Conservation (phyloP, 1,284 basidiomycete genomes). For the Cryptococcus maquisensis region DNA sequence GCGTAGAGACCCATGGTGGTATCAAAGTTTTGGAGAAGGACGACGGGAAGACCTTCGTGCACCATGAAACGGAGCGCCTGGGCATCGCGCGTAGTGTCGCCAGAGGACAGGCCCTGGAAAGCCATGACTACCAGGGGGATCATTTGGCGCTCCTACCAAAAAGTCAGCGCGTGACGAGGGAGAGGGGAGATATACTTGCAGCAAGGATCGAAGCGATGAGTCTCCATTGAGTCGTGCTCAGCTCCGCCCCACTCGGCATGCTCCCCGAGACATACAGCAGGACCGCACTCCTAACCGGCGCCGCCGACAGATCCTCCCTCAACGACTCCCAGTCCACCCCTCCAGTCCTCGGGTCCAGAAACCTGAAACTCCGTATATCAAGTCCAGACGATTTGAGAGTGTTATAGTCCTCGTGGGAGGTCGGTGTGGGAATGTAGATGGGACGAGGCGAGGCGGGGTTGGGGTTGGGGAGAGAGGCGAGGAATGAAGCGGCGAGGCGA, state of each 20-base stretch:
- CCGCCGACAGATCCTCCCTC: slow-evolving; percentile 54
- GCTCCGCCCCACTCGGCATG: slow-evolving; percentile 94
- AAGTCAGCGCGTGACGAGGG: not conserved
- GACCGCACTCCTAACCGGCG: slow-evolving; percentile 69
- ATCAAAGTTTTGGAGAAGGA: slow-evolving; percentile 46
- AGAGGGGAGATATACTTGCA: slow-evolving; percentile 25
- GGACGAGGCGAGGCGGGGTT: slow-evolving; percentile 5
- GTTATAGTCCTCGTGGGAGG: slow-evolving; percentile 36
- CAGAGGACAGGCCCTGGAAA: slow-evolving; percentile 44
- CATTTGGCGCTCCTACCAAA: slow-evolving; percentile 29
- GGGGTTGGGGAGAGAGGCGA: slow-evolving; percentile 60
- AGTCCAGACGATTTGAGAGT: slow-evolving; percentile 41
- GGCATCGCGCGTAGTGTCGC: slow-evolving; percentile 43
- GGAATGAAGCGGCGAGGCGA: slow-evolving; percentile 84
- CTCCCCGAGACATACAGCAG: slow-evolving; percentile 91
- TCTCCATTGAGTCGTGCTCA: slow-evolving; percentile 83
- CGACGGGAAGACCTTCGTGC: slow-evolving; percentile 44
- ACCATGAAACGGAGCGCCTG: slow-evolving; percentile 47
- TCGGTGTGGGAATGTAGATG: slow-evolving; percentile 38
- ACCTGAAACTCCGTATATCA: slow-evolving; percentile 50
- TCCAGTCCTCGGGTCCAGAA: slow-evolving; percentile 86
- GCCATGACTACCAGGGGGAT: slow-evolving; percentile 46
- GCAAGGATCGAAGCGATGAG: slow-evolving; percentile 52
- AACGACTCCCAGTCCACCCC: slow-evolving; percentile 79
- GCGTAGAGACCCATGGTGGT: slow-evolving; percentile 47